Percentiles rank a stretch among this genome's conserved stretches.
Conservation (phyloP, 768 basidiomycete species). For the Tricholoma sp. region DNA sequence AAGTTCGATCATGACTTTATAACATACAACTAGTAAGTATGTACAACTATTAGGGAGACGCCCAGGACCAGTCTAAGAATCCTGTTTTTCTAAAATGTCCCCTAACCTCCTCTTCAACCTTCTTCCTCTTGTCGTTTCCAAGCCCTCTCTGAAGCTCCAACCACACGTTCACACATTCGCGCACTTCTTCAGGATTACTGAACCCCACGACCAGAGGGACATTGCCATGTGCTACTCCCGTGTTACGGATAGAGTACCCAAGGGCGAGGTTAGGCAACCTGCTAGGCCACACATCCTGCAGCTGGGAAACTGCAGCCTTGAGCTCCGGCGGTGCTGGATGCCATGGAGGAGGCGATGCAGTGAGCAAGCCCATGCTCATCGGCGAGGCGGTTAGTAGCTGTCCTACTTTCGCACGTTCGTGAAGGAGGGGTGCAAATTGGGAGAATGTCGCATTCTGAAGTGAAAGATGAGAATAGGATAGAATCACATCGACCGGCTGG, state of each 20-base stretch:
- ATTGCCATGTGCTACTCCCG: slow-evolving; percentile 30
- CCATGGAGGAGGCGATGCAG: slow-evolving; percentile 54
- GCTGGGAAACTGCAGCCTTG: slow-evolving; percentile 36
- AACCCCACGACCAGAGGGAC: slow-evolving; percentile 72
- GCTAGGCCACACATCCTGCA: slow-evolving; percentile 34
- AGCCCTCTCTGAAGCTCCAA: slow-evolving; percentile 42
- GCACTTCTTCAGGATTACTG: slow-evolving; percentile 67
- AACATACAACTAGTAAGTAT: neutral
- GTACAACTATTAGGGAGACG: slow-evolving; percentile 37
- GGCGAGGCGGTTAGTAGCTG: slow-evolving; percentile 79
- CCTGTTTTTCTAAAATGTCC: slow-evolving; percentile 44
- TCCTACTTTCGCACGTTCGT: slow-evolving; percentile 55
- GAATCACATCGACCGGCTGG: slow-evolving; percentile 69
- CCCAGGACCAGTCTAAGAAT: slow-evolving; percentile 69
- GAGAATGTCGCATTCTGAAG: slow-evolving; percentile 64
- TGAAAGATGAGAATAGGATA: slow-evolving; percentile 78
- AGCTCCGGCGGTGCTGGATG: slow-evolving; percentile 66
- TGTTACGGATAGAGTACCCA: slow-evolving; percentile 58
- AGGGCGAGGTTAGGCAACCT: slow-evolving; percentile 65
- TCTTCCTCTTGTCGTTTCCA: slow-evolving; percentile 29
- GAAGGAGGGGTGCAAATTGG: slow-evolving; percentile 52
- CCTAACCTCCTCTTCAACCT: slow-evolving; percentile 40
- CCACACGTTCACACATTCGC: slow-evolving; percentile 68
- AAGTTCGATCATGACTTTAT: neutral
- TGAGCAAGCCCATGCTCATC: slow-evolving; percentile 78